These are phyloP conservation scores for Mycena albidolilacea DNA, from an alignment of 768 basidiomycete genomes.

Conservation along the genomic window DNA sequence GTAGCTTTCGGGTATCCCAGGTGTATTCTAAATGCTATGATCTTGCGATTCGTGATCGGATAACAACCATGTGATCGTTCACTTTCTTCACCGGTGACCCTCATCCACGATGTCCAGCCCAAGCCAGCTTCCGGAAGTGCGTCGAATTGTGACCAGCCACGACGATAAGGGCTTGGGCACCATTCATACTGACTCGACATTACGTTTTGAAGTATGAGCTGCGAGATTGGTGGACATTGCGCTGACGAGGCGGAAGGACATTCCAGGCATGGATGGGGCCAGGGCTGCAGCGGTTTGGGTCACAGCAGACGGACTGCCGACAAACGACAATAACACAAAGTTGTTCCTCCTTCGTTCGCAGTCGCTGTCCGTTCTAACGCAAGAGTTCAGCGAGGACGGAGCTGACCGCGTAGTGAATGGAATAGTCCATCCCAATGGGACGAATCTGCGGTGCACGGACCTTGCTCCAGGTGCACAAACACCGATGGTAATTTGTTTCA, in stretches of 20 bases:
- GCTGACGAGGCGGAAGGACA: slow-evolving; percentile 44
- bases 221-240: slow-evolving; percentile 1
- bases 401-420: slow-evolving; percentile 58
- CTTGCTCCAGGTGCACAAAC: slow-evolving; percentile 66
- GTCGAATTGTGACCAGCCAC: slow-evolving; percentile 69
- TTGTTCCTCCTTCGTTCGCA: slow-evolving; percentile 37
- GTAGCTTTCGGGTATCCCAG: slow-evolving; percentile 30
- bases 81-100: slow-evolving; percentile 27
- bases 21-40: slow-evolving; percentile 34
- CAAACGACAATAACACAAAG: slow-evolving; percentile 68
- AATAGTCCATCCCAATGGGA: slow-evolving; percentile 60
- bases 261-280: slow-evolving; percentile 53
- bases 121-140: slow-evolving; percentile 53
- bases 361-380: neutral
- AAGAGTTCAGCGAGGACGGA: slow-evolving; percentile 63
- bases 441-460: slow-evolving; percentile 67
- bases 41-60: slow-evolving; percentile 25
- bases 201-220: slow-evolving; percentile 49
- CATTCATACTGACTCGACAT: slow-evolving; percentile 54
- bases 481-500: slow-evolving; percentile 59
- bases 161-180: slow-evolving; percentile 57
- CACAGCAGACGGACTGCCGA: slow-evolving; percentile 64
- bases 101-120: slow-evolving; percentile 46
- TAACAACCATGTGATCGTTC: slow-evolving; percentile 27
- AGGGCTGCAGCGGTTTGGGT: slow-evolving; percentile 62